Base-by-base conservation (phyloP, 1,284 basidiomycete species). In the Bjerkandera adusta region DNA sequence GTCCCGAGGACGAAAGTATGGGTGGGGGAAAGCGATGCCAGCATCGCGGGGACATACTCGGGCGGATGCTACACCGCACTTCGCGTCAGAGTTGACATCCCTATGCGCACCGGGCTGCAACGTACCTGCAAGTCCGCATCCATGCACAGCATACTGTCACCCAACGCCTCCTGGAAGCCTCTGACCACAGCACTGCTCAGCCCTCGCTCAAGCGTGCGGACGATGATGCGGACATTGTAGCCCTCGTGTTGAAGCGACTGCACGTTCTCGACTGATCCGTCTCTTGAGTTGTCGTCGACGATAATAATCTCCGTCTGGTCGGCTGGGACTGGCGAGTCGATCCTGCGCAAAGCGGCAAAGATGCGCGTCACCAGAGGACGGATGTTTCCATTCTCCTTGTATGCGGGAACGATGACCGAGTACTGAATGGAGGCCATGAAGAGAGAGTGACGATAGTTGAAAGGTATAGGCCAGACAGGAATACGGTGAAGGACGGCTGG, bases 221-320 rank as follows among this genome's bases (percentile, higher is more conserved):
- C 68, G 37, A 72, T 56, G 44, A 74, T 63, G 47, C 67, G 65
- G 33, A 72, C 70, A 38, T 70, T 69, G 61, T 67, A 72, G 4
- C 71, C 70, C 41, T 67, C 66, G 21, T 56, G 53, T 43, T 64
- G 62, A 16, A 75, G 63, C 35, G 56, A 53, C 33, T 67, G 63
- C 36, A 72, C 68, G 27, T 66, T 65, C 44, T 70, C 67, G 16
- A 64, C 67, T 25, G 73, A 73, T 5, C 70, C 70, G 54, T 75
- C 73, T 35, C 67, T 63, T 34, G 69, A 71, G 59, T 70, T 66
- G 61, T 76, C 73, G 55, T 76, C 73, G 21, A 76, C 72, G 40
- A 76, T 64, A 56, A 76, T 60, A 43, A 76, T 60, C 60, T 76
- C 73, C 50, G 63, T 68, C 43, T 53, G 54, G 4, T 53, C 44